These are phyloP conservation scores for Penicillium paradoxum DNA, from an alignment of 495 filamentous ascomycete genomes.

Conservation along the genomic window DNA sequence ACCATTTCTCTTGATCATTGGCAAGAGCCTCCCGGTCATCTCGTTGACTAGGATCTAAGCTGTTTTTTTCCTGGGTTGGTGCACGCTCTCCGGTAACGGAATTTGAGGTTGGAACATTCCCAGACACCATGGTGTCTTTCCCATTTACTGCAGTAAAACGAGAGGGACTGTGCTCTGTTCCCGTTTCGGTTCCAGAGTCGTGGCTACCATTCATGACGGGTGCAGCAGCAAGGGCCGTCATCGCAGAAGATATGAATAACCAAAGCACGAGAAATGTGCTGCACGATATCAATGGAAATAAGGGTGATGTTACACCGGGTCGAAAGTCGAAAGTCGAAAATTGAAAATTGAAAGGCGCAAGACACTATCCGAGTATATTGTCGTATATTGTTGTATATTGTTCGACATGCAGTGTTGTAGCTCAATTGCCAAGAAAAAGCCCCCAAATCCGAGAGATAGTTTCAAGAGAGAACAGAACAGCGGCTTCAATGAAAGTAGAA, in stretches of 20 bases:
- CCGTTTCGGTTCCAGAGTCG: constrained; percentile 35
- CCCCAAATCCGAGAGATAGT: neutral
- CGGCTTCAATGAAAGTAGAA: neutral
- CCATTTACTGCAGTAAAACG: constrained; percentile 54
- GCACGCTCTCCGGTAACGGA: constrained; percentile 3
- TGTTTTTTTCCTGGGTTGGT: neutral
- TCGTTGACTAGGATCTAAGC: constrained; percentile 2
- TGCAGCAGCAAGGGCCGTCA: constrained; percentile 42
- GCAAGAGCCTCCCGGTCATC: constrained; percentile 1
- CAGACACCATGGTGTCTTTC: constrained; percentile 26
- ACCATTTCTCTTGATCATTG: constrained; percentile 23
- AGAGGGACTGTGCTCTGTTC: constrained; percentile 44
- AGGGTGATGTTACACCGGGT: neutral
- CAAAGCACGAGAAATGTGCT: neutral
- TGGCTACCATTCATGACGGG: constrained; percentile 33
- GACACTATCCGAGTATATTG: neutral
- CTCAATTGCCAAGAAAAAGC: neutral
- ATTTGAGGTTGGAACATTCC: neutral
- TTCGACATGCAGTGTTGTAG: neutral
- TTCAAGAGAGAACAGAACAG: neutral
- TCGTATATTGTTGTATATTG: neutral
- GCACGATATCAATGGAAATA: neutral
- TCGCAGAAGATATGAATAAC: constrained; percentile 7
- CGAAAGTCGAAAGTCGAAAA: too few species aligned
- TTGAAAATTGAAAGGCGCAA: neutral